These are phyloP conservation scores for Fusarium sp. DNA, from an alignment of 2,329 filamentous ascomycete genomes.

Conservation along the genomic window DNA sequence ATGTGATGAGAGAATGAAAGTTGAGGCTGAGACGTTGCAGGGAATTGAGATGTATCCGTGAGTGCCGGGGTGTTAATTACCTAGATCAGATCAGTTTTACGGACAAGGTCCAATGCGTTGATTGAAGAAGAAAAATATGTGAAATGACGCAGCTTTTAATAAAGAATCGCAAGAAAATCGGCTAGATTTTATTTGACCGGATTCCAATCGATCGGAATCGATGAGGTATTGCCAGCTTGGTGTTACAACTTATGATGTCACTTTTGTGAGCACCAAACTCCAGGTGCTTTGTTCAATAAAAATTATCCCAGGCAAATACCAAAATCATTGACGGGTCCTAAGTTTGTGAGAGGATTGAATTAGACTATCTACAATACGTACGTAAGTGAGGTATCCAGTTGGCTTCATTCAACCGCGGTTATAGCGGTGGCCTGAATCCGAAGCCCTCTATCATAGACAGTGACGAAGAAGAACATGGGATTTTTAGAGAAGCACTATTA, in stretches of 20 bases:
- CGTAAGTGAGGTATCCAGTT: background rate
- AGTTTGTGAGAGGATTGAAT: background rate
- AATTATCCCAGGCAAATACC: background rate
- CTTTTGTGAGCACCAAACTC: conserved; percentile 2
- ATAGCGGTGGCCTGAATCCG: background rate
- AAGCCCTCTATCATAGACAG: background rate
- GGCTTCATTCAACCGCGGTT: background rate
- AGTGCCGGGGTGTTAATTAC: background rate
- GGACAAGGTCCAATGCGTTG: background rate
- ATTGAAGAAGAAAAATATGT: background rate
- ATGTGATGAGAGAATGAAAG: background rate
- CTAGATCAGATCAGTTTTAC: background rate
- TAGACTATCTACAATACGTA: background rate
- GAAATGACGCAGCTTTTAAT: background rate
- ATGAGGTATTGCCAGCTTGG: conserved; percentile 20
- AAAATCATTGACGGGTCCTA: background rate
- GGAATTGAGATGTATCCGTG: background rate
- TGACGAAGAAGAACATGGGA: background rate
- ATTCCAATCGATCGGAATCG: conserved; percentile 14
- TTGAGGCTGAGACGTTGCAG: conserved; percentile 1
- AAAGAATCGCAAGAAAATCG: background rate
- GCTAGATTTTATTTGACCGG: background rate
- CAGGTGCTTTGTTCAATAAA: background rate
- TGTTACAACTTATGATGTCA: conserved; percentile 34
- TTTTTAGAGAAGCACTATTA: background rate